Evolutionary conservation across 108 stramenopile genomes (phyloP).

Genomic region (Cyclotella choctawhatcheeana): DNA sequence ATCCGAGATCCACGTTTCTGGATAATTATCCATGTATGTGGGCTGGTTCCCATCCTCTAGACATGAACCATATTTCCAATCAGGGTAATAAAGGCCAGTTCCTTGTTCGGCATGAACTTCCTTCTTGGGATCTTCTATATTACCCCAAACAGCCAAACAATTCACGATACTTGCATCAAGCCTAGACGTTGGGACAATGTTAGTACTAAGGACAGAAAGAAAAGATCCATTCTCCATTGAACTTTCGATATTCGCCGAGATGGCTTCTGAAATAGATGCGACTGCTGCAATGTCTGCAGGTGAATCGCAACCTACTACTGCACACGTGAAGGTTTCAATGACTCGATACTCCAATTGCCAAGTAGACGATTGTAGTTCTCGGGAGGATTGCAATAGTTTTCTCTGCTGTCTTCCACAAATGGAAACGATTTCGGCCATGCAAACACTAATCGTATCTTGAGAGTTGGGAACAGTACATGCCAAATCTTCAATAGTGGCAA

Average conservation of each 20-base stretch:
- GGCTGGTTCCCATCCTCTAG: conserved; percentile 14
- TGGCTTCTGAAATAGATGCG: neutral
- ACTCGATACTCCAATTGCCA: conserved; percentile 11
- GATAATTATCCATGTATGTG: neutral
- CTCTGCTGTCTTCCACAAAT: neutral
- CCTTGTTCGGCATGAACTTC: neutral
- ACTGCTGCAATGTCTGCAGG: neutral
- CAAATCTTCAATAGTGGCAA: neutral
- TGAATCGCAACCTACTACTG: neutral
- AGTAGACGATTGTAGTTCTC: neutral
- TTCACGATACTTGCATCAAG: neutral
- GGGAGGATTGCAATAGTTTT: neutral
- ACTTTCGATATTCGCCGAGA: neutral
- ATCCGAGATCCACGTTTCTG: conserved; percentile 7
- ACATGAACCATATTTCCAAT: conserved; percentile 13
- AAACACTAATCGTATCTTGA: too few species aligned
- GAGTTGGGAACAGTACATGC: neutral
- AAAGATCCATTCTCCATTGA: neutral
- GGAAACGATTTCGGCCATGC: neutral
- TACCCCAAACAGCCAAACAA: conserved; percentile 12
- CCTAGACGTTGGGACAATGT: neutral
- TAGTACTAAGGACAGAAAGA: conserved; percentile 3
- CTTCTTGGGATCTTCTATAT: neutral
- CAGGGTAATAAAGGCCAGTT: conserved; percentile 9
- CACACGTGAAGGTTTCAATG: neutral